Evolutionary conservation across 768 basidiomycete species (phyloP).

Genomic region (Lactifluus subvellereus): DNA sequence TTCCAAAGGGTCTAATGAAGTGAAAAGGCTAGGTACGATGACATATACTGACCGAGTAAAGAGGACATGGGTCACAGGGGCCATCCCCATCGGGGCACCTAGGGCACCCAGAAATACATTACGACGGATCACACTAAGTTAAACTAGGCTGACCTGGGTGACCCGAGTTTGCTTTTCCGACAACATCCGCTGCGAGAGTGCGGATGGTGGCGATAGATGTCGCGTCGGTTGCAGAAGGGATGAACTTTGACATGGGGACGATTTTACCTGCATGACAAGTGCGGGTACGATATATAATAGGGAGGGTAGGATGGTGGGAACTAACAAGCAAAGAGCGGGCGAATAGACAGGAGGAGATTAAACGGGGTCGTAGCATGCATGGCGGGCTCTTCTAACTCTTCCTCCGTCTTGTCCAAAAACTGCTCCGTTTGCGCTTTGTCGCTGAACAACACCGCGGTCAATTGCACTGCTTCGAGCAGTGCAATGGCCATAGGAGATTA

Average conservation of each 20-base stretch:
- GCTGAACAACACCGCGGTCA: background rate
- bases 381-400: background rate
- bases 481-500: background rate
- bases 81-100: conserved; percentile 96
- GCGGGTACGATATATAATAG: background rate
- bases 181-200: conserved; percentile 68
- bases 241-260: conserved; percentile 38
- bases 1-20: conserved; percentile 3
- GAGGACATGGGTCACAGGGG: conserved; percentile 73
- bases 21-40: background rate
- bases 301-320: conserved; percentile 22
- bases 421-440: background rate
- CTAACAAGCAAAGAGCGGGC: background rate
- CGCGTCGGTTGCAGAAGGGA: conserved; percentile 41
- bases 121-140: background rate
- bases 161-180: conserved; percentile 87
- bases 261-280: background rate
- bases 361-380: background rate
- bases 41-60: conserved; percentile 64
- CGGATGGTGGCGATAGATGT: conserved; percentile 67
- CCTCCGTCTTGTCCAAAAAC: too few relatives aligned
- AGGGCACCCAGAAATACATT: background rate
- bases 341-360: conserved; percentile 19
- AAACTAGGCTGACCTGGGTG: conserved; percentile 61
- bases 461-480: background rate